Base-by-base conservation (phyloP, 2,329 filamentous ascomycete species). In the Botryotinia calthae region DNA sequence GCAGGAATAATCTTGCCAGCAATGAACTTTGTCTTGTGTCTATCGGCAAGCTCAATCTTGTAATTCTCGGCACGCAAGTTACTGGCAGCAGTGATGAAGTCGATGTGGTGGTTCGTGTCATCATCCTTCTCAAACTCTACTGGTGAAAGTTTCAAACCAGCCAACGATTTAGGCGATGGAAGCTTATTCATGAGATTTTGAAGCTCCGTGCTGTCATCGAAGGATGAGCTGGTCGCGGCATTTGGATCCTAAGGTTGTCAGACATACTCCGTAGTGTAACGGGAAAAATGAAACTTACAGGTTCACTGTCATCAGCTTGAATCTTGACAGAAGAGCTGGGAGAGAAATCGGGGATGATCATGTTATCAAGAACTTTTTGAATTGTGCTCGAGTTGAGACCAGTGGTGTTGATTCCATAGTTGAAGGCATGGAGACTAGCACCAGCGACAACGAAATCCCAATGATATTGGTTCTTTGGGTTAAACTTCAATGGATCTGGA, bases 121-220 rank as follows among this genome's bases (percentile, higher is more conserved):
- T 99, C 96, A 77, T 99, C 96, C 87, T 99, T 99, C 84, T 99
- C 94, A 79, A 99, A 99, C 79, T 98, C 96, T 9, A 98, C 96
- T 4, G 95, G 93, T 72, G 90, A 89, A 70, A 99, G 85, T 83
- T 95, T 95, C 87, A 97, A 97, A 48, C 94, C 94, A 40, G 93
- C 91, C 67, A 99, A 85, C 58, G 90, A 89, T 81, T 92, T 95
- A 25, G 95, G 90, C 8, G 91, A 85, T 1, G 96, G 96, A 46
- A 99, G 86, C 75, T 89, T 88, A 25, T 88, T 85, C 25, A 90
- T 87, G 66, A 99, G 89, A 74, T 89, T 87, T 77, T 93, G 85
- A 31, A 98, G 84, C 79, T 95, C 92, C n/a, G 89, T 87, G 64
- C 88, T 87, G 78, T 98, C 94, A 77, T 93, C 90, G 72, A 90